Base-by-base conservation (phyloP, 176 grass and related monocot species). In the Bothriochloa decipiens region DNA sequence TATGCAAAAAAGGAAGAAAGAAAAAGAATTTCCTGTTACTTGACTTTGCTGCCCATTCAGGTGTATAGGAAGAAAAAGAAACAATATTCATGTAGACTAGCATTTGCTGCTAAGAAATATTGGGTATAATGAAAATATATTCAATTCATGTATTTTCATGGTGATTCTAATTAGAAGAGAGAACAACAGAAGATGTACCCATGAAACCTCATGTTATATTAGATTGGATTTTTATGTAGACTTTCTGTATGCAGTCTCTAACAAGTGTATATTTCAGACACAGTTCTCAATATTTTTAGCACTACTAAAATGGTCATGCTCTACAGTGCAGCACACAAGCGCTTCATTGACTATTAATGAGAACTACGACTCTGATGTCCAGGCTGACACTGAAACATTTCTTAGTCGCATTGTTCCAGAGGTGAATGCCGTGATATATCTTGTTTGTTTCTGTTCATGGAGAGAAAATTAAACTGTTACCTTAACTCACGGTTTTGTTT, bases 301-400 rank as follows among this genome's bases (percentile, higher is more conserved):
- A 60, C 76, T 82, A 55, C 2, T 79, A 32, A 82, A 65, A 37
- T 82, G 13, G 29, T 84, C 60, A 68, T 64, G 20, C 47, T 82
- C 63, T 91, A 37, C 91, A 98, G 96, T 98, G 86, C 96, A 98
- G 78, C 96, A 98, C 81, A 98, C 96, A 71, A 98, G 96, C 45
- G 96, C 93, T 79, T 98, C 96, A 0, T 84, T 98, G 74, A 98
- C 96, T 83, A 95, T 98, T 61, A 98, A 98, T 85, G 96, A 93
- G 78, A 98, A 98, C 55, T 98, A 98, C 39, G 96, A 98, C 78
- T 87, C 91, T 0, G 96, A 98, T 87, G 96, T 98, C 70, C 96
- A 98, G 86, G 58, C 32, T 57, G 96, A 95, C 83, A 98, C 93
- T 47, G 96, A 98, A 92, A 98, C 93, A 47, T 98, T 98, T 76